Percentiles rank a stretch among this genome's conserved stretches.
Evolutionary conservation across 164 flowering plant species (phyloP).

Genomic region (Aristolochia fimbriata): DNA sequence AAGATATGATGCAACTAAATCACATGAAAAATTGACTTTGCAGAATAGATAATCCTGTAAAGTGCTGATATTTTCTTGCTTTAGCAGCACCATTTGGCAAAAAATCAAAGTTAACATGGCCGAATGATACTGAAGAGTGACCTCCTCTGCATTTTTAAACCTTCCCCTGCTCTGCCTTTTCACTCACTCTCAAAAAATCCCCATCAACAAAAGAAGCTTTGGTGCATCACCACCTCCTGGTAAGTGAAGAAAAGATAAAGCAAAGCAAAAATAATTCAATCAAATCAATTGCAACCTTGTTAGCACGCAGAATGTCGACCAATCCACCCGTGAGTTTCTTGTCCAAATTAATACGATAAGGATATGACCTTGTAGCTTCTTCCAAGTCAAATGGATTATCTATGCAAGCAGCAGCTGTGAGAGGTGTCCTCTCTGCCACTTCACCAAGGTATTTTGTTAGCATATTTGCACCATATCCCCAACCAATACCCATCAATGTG

Average conservation of each 20-base stretch:
- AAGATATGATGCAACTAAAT: too few species aligned
- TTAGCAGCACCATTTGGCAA: too few species aligned
- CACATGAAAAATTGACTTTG: too few species aligned
- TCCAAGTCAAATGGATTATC: constrained; percentile 92
- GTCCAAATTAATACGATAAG: constrained; percentile 33
- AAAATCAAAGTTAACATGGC: too few species aligned
- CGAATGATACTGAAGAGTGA: too few species aligned
- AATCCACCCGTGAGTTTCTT: constrained; percentile 62
- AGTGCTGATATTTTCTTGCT: too few species aligned
- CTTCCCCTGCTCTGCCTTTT: too few species aligned
- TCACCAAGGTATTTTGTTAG: constrained; percentile 88
- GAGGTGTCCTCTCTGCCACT: constrained; percentile 76
- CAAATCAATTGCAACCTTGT: constrained; percentile 48
- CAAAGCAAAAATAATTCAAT: not conserved
- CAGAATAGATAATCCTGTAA: too few species aligned
- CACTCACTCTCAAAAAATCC: too few species aligned
- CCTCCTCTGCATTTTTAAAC: too few species aligned
- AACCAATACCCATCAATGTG: constrained; percentile 79
- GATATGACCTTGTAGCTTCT: constrained; percentile 56
- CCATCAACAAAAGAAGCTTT: too few species aligned
- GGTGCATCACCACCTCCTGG: not conserved
- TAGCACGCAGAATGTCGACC: constrained; percentile 56
- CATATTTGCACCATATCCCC: constrained; percentile 98
- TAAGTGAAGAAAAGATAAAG: not conserved
- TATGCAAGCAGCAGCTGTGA: constrained; percentile 84